Percentiles rank a stretch among this genome's conserved stretches.
Conservation (phyloP, 2,329 filamentous ascomycete species). For the Drechmeria coniospora region DNA sequence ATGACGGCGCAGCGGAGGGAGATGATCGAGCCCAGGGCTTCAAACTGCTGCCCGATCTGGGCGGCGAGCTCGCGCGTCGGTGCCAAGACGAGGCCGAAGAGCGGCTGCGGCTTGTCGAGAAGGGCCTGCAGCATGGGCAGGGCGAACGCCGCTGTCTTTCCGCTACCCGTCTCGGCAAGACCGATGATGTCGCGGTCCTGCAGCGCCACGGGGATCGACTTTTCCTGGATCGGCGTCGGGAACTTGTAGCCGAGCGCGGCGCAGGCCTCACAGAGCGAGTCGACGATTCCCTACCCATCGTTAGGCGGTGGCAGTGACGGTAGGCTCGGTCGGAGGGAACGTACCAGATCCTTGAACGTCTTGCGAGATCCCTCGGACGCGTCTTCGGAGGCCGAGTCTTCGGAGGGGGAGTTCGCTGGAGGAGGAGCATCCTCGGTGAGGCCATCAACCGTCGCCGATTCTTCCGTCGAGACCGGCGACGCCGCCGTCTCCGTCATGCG, state of each 20-base stretch:
- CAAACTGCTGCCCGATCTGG: conserved; percentile 79
- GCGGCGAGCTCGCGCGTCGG: conserved; percentile 87
- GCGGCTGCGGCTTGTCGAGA: conserved; percentile 69
- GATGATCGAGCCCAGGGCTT: conserved; percentile 75
- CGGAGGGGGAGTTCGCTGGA: too few species aligned
- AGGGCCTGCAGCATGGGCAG: conserved; percentile 83
- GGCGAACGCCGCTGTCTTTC: conserved; percentile 92
- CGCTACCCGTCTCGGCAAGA: conserved; percentile 84
- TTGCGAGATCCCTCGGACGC: conserved; percentile 26
- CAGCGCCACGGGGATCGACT: conserved; percentile 70
- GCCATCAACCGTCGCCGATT: conserved; percentile 19
- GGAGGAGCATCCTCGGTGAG: too few species aligned
- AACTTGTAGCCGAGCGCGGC: conserved; percentile 64
- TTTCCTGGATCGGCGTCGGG: conserved; percentile 77
- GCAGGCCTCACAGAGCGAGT: conserved; percentile 81
- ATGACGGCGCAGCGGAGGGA: conserved; percentile 75
- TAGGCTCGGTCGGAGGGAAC: conserved; percentile 2
- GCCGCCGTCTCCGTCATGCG: conserved; percentile 2
- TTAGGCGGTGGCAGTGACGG: neutral
- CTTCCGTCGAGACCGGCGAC: conserved; percentile 12
- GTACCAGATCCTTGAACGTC: conserved; percentile 50
- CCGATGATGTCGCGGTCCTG: conserved; percentile 79
- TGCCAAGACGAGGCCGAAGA: conserved; percentile 81
- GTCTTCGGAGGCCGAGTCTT: too few species aligned
- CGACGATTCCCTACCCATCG: conserved; percentile 53